Percentiles rank a stretch among this genome's conserved stretches.
phyloP scores from a whole-genome alignment of 2,329 filamentous ascomycete genomes.

The Phoma sp. region DNA sequence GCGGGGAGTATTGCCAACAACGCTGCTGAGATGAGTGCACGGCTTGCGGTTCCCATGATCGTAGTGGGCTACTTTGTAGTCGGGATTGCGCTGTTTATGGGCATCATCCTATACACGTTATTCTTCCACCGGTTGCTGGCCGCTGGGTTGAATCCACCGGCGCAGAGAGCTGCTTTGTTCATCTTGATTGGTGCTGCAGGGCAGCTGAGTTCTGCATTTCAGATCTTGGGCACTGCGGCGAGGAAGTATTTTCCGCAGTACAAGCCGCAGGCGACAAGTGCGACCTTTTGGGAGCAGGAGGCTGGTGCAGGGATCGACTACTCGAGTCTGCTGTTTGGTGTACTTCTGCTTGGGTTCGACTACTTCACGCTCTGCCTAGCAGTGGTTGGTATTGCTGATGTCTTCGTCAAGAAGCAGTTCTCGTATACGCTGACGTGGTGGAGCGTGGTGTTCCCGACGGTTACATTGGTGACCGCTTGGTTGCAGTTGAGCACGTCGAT shows the following conservation, averaged over 20 bases:
- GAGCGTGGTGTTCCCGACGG: constrained; percentile 10
- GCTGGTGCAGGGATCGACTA: constrained; percentile 5
- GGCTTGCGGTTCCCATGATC: constrained; percentile 9
- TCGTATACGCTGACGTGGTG: constrained; percentile 14
- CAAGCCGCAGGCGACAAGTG: not conserved
- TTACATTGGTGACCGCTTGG: constrained; percentile 11
- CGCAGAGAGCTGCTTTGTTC: constrained; percentile 10
- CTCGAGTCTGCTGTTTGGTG: not conserved
- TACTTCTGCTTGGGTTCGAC: constrained; percentile 11
- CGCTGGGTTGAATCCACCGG: constrained; percentile 6
- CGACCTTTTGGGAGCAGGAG: constrained; percentile 1
- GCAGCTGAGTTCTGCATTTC: constrained; percentile 9
- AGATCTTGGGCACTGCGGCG: constrained; percentile 8
- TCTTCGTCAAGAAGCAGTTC: constrained; percentile 11
- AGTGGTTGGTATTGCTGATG: constrained; percentile 1
- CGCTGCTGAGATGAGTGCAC: constrained; percentile 1
- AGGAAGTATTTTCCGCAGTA: not conserved
- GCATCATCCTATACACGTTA: constrained; percentile 11
- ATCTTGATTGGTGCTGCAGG: constrained; percentile 10
- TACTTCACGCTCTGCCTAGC: constrained; percentile 13
- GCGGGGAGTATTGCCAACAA: constrained; percentile 9
- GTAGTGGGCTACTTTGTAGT: constrained; percentile 11
- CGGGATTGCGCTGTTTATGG: constrained; percentile 12
- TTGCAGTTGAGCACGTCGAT: constrained; percentile 7
- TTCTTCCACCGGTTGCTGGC: constrained; percentile 14